Evolutionary conservation across 257 asterid species (phyloP).

Genomic region (Knoxia roxburghii): DNA sequence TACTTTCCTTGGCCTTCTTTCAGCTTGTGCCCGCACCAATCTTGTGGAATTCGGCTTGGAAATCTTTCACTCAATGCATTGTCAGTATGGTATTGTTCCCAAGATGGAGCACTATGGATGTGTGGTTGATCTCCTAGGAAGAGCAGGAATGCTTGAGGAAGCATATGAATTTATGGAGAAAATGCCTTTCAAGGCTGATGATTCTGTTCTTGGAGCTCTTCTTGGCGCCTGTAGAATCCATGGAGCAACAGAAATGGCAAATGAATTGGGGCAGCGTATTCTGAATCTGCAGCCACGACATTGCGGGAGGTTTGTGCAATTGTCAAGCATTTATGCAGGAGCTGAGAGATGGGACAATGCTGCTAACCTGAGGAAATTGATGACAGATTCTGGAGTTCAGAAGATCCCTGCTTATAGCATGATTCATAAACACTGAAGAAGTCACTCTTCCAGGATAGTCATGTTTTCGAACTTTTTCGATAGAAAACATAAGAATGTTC

Average conservation of each 20-base stretch:
- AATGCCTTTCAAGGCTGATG: constrained; percentile 82
- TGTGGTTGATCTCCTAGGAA: constrained; percentile 75
- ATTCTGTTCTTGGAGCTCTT: constrained; percentile 74
- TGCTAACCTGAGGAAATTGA: constrained; percentile 57
- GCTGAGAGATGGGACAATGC: constrained; percentile 73
- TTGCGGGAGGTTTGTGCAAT: constrained; percentile 58
- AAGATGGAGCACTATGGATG: constrained; percentile 89
- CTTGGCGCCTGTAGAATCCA: constrained; percentile 78
- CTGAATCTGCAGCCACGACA: constrained; percentile 54
- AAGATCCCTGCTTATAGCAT: constrained; percentile 73
- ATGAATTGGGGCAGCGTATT: constrained; percentile 53
- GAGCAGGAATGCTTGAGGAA: constrained; percentile 71
- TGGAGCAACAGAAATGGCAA: constrained; percentile 61
- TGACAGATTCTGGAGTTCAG: constrained; percentile 57
- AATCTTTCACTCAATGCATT: constrained; percentile 50
- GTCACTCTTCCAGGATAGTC: not conserved
- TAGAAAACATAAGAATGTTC: not conserved
- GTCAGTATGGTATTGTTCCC: constrained; percentile 37
- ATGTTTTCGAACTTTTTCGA: not conserved
- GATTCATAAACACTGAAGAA: constrained; percentile 1
- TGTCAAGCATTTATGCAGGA: constrained; percentile 73
- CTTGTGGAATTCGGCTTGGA: constrained; percentile 51
- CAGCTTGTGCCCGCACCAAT: constrained; percentile 69
- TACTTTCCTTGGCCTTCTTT: constrained; percentile 59
- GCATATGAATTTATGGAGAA: constrained; percentile 49